Evolutionary conservation across 2,329 filamentous ascomycete species (phyloP).

Genomic region (Saccharata proteae): DNA sequence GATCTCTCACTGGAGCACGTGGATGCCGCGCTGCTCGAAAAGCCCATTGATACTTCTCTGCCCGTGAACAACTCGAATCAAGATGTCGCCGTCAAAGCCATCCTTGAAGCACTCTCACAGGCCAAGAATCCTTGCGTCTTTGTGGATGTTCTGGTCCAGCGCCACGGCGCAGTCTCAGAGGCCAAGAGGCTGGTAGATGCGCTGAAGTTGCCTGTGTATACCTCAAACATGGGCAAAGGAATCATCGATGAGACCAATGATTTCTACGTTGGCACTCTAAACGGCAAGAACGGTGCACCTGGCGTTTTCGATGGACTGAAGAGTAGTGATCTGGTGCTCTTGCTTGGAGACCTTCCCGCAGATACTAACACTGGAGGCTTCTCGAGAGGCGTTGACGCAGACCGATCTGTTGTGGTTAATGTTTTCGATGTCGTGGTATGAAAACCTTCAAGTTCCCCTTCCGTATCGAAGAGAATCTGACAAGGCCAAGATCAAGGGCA

Average conservation of each 20-base stretch:
- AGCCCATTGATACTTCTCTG: slow-evolving; percentile 22
- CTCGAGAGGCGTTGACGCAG: slow-evolving; percentile 21
- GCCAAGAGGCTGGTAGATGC: slow-evolving; percentile 21
- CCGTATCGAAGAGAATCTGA: slow-evolving; percentile 1
- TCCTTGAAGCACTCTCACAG: slow-evolving; percentile 18
- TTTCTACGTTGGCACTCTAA: slow-evolving; percentile 30
- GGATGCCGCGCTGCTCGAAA: slow-evolving; percentile 21
- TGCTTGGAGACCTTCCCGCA: slow-evolving; percentile 27
- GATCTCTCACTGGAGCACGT: slow-evolving; percentile 28
- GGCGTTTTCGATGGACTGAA: slow-evolving; percentile 26
- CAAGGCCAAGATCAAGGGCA: slow-evolving; percentile 16
- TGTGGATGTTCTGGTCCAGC: slow-evolving; percentile 27
- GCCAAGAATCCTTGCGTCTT: slow-evolving; percentile 27
- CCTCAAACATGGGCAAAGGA: slow-evolving; percentile 30
- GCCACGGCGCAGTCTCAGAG: slow-evolving; percentile 25
- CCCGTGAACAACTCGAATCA: slow-evolving; percentile 16
- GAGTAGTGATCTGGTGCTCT: slow-evolving; percentile 24
- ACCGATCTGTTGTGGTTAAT: slow-evolving; percentile 24
- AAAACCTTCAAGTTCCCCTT: background rate
- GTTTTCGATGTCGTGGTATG: slow-evolving; percentile 18
- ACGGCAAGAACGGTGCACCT: slow-evolving; percentile 25
- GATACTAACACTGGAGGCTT: slow-evolving; percentile 34
- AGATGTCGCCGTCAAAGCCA: slow-evolving; percentile 22
- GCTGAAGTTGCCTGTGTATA: slow-evolving; percentile 26
- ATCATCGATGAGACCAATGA: slow-evolving; percentile 30